Evolutionary conservation across 257 asterid species (phyloP), one percentile per base, ranked within the genome.

Genomic region (Solanum megistacrolobum): DNA sequence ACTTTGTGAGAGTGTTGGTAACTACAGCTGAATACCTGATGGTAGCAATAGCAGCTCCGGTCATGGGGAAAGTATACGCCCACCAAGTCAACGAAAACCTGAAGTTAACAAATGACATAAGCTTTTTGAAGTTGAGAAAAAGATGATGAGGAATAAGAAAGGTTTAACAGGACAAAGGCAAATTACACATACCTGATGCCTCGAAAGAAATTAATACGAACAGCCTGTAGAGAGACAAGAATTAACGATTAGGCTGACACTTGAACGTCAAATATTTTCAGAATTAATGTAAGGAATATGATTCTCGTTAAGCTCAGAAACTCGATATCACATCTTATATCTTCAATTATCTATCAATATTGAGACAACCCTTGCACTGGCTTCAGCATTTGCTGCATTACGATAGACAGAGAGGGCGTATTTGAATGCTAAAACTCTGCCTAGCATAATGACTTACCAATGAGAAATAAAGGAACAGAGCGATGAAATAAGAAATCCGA

Each of bases 61-160:
- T 94, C 99, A 95, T 95, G 3, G 99, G 98, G 83, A 96, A 95
- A 6, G 99, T 96, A 91, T 96, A 96, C 4, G 98, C 99, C 99
- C 99, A 96, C 98, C 99, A 96, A 16, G 98, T 95, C 88, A 95
- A 46, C 10, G 99, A 95, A 87, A 96, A 96, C 65, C 94, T 94
- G 41, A 5, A 79, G 84, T 43, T 43, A 41, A 79, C 84, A 25
- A 79, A 79, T 2, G 66, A 25, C 14, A 27, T 1, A 25, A 27
- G 27, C 65, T 7, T 14, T 27, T 27, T 27, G 25, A 43, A 5
- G 3, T 0, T 27, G 1, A 41, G 66, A 58, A 13, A 79, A 27
- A 7, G 65, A 46, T 8, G 85, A 2, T 14, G 39, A 79, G 85
- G 38, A 43, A 14, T 25, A 27, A 25, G n/a, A 78, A 5, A 78